Percentiles rank a stretch among this genome's conserved stretches.
Evolutionary conservation across 306 rosid genomes (phyloP).

Genomic region (Purshia tridentata): DNA sequence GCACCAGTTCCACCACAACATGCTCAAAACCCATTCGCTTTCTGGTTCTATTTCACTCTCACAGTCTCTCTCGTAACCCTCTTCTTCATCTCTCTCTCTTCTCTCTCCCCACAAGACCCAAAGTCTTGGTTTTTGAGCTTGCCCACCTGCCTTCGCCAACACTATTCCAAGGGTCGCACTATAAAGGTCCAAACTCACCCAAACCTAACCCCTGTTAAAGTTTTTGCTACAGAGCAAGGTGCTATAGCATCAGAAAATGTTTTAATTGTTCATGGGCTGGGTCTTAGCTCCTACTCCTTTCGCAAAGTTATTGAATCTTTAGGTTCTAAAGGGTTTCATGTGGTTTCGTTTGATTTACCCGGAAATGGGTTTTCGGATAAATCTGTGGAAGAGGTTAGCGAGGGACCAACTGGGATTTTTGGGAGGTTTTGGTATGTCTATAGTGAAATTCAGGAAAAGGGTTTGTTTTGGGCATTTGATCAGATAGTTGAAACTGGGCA

Average conservation of each 20-base stretch:
- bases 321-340: conserved; percentile 51
- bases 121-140: conserved; percentile 72
- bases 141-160: conserved; percentile 69
- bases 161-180: conserved; percentile 69
- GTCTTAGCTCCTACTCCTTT: conserved; percentile 71
- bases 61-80: conserved; percentile 55
- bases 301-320: conserved; percentile 46
- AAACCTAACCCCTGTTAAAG: conserved; percentile 50
- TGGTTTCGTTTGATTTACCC: conserved; percentile 66
- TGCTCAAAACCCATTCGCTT: conserved; percentile 49
- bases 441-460: conserved; percentile 71
- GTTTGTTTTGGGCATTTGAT: conserved; percentile 96
- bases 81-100: conserved; percentile 44
- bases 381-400: conserved; percentile 42
- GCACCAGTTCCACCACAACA: not conserved
- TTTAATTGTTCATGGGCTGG: conserved; percentile 64
- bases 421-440: conserved; percentile 73
- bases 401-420: conserved; percentile 48
- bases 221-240: conserved; percentile 56
- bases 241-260: conserved; percentile 48
- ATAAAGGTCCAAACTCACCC: conserved; percentile 68
- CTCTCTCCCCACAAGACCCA: conserved; percentile 57
- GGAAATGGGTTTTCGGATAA: conserved; percentile 91
- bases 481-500: conserved; percentile 85
- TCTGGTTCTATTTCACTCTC: conserved; percentile 83